Base-by-base conservation (phyloP, 2,329 filamentous ascomycete species). In the Neurospora sp. region DNA sequence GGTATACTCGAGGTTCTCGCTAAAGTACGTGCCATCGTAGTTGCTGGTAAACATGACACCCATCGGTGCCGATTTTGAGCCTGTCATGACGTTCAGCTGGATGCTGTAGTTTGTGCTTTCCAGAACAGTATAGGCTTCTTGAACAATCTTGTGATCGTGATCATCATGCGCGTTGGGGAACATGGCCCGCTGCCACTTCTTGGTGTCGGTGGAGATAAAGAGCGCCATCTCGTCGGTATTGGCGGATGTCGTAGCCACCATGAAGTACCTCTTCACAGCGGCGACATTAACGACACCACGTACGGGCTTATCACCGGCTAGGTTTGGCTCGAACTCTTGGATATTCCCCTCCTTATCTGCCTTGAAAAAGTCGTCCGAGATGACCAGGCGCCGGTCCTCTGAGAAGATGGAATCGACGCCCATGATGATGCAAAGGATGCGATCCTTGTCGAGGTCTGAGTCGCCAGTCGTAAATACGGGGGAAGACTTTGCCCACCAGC, bases 101-200 rank as follows among this genome's bases (percentile, higher is more conserved):
- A 99, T 93, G 82, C 95, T 97, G 83, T 99, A 97, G 78, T 97
- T 95, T 58, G 96, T 98, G 76, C 94, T 96, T 81, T 98, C 95
- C 52, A 99, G 85, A 67, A 99, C 87, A 0, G 96, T 99, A 80
- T 97, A 99, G 2, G 92, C 93, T 78, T 95, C 88, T 78, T 97
- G 91, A 72, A 93, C 86, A 76, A 94, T 81, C 58, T 85, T 92
- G 79, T 97, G 93, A 72, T 92, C 90, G 66, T 76, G 75, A 71
- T 68, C 73, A 13, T 73, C 73, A 67, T 75, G 74, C 36, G 71
- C 38, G 1, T 89, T 88, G 8, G 90, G 91, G 79, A 99, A 98
- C 77, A 97, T 88, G 71, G 95, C 95, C 68, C 93, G 90, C 79
- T 98, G 93, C 96, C 96, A 99, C 69, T 86, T 89, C 68, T 89